Base-by-base conservation (phyloP, 2,329 filamentous ascomycete genomes). In the Fusarium austroafricanum region DNA sequence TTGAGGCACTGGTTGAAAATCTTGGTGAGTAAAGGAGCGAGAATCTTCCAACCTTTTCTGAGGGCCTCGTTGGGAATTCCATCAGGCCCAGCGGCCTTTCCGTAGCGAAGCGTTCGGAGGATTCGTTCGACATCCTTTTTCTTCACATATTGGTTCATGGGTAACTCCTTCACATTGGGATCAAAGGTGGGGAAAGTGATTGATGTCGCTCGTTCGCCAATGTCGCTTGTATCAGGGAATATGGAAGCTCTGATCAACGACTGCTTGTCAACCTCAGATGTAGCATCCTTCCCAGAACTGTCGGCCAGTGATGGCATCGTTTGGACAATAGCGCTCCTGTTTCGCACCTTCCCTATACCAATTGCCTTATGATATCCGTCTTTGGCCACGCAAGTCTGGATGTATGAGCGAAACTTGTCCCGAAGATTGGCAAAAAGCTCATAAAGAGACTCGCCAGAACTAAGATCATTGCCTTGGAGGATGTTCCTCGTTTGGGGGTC, bases 1-100 rank as follows among this genome's bases (percentile, higher is more conserved):
- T 12, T 33, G 4, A 65, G 40, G 17, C 55, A 61, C 7, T 31
- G 39, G 4, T 26, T 21, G 23, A 67, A 65, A 5, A 26, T 6
- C 11, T 20, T 26, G 9, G 18, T 4, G 5, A 61, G 23, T 21
- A 38, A 20, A 12, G 38, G 46, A 3, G 43, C 42, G 14, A 51
- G 6, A 5, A 29, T 2, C 3, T 11, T 14, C 4, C 14, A 14
- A 12, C n/a, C 23, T 38, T 50, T 7, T n/a, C 42, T 60, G 21
- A 57, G 20, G 29, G 51, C 46, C 8, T 67, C 51, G 29, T 53
- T 64, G 15, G 60, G 20, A 14, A 67, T 53, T 9, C 40, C 29
- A 17, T 61, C 60, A 5, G 10, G 14, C 6, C 55, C 52, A 6
- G 21, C 28, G 38, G 52, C 39, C 31, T 60, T 67, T 15, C 46